A percentile compares a stretch with the other conserved stretches of the same genome.
Evolutionary conservation across 176 grass and related monocot species (phyloP).

Genomic region (Aegilops longissima): DNA sequence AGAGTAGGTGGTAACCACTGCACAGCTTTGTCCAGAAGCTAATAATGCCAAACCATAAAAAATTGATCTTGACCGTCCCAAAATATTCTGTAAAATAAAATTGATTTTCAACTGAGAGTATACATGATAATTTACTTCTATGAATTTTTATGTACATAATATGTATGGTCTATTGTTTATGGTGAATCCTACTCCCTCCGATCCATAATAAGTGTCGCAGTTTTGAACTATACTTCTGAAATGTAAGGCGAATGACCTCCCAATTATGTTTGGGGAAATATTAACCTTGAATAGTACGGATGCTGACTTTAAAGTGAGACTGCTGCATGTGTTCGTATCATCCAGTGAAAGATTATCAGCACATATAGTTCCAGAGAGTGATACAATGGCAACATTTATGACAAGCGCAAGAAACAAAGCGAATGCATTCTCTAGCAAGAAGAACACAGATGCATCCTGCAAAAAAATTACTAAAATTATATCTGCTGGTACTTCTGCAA

Average conservation of each 20-base stretch:
- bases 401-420: conserved; percentile 66
- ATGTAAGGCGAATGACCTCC: neutral
- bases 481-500: neutral
- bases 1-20: conserved; percentile 60
- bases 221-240: neutral
- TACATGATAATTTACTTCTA: neutral
- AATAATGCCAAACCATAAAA: conserved; percentile 72
- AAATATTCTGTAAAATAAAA: conserved; percentile 50
- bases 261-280: neutral
- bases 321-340: conserved; percentile 32
- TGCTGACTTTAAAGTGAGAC: conserved; percentile 52
- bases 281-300: conserved; percentile 70
- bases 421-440: conserved; percentile 66
- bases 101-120: neutral
- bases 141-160: neutral
- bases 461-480: neutral
- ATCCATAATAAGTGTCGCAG: too few species aligned
- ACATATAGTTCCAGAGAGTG: conserved; percentile 58
- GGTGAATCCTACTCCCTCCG: neutral
- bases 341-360: conserved; percentile 30
- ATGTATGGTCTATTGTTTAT: neutral
- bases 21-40: conserved; percentile 80
- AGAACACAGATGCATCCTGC: conserved; percentile 66
- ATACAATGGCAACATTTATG: conserved; percentile 73
- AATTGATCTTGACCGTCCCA: conserved; percentile 63